Base-by-base conservation (phyloP, 176 grass and related monocot species). In the Oryza glaberrima region DNA sequence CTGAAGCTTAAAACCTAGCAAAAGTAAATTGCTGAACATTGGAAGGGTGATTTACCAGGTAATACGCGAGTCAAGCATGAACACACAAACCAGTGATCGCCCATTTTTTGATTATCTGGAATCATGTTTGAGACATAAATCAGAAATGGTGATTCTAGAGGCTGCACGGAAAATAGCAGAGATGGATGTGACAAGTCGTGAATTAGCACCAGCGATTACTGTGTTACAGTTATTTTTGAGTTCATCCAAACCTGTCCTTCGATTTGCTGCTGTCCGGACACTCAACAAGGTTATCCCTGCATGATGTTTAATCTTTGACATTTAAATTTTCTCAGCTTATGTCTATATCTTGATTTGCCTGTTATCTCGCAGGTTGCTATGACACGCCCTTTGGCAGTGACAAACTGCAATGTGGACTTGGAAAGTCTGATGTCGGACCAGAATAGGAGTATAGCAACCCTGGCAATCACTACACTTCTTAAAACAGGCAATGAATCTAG, bases 401-500 rank as follows among this genome's bases (percentile, higher is more conserved):
- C 96, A 79, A 96, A 91, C 83, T 99, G 93, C 64, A 99, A 99
- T 40, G 82, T 86, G 48, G 96, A 99, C 75, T 81, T 99, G 84
- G 96, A 94, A 82, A 96, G 86, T 84, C 85, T 99, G 64, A 94
- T 99, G 52, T 90, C 88, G 41, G 96, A 99, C 68, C 90, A 92
- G 79, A 99, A 99, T 69, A 94, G 96, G 85, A 99, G 96, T 89
- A 99, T 99, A 76, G 96, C 96, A 9, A 99, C 96, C 52, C 93
- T 99, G 73, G 96, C 96, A 71, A 99, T 96, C 56, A 99, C 93
- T 48, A 99, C 96, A 15, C 90, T 99, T 69, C 82, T 99, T 66
- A 99, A 99, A 85, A 99, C 96, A 3, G 96, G 96, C 80, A 99
- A 96, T 86, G 96, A 99, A 78, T 96, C 96, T 48, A 99, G 96